These are phyloP conservation scores for Opeltia flavorubescens DNA, from an alignment of 495 filamentous ascomycete species.

Conservation along the genomic window DNA sequence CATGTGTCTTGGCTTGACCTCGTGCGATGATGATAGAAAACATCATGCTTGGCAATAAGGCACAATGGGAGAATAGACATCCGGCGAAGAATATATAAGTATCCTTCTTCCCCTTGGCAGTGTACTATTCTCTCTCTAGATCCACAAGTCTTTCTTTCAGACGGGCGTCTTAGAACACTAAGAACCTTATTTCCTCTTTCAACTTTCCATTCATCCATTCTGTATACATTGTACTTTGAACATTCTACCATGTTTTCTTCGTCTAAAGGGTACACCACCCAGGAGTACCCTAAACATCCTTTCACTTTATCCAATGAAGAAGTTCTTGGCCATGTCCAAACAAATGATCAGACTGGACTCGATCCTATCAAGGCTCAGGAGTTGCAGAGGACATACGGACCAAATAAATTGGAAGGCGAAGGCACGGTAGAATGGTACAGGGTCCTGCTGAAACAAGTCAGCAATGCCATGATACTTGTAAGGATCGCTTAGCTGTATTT, in stretches of 20 bases:
- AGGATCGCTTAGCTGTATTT: conserved; percentile 11
- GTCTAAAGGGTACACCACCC: not conserved
- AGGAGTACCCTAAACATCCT: conserved; percentile 13
- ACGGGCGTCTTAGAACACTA: not conserved
- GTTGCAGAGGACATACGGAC: conserved; percentile 36
- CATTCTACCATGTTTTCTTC: not conserved
- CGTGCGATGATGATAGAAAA: not conserved
- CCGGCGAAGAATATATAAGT: too few species aligned
- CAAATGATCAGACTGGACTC: conserved; percentile 46
- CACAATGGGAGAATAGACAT: too few species aligned
- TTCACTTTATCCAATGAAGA: conserved; percentile 28
- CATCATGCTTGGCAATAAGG: not conserved
- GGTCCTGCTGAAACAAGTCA: conserved; percentile 49
- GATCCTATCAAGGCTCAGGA: conserved; percentile 32
- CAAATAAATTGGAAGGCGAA: conserved; percentile 49
- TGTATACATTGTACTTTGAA: not conserved
- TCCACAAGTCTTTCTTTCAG: too few species aligned
- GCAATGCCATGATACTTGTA: conserved; percentile 56
- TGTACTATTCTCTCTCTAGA: too few species aligned
- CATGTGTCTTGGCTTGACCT: not conserved
- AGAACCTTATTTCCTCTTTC: not conserved
- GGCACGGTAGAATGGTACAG: conserved; percentile 47
- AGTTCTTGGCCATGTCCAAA: conserved; percentile 34
- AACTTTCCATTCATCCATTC: not conserved
- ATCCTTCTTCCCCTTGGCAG: too few species aligned